A percentile compares a stretch with the other conserved stretches of the same genome.
Conservation (phyloP, 768 basidiomycete species). For the Lentinus brumalis region DNA sequence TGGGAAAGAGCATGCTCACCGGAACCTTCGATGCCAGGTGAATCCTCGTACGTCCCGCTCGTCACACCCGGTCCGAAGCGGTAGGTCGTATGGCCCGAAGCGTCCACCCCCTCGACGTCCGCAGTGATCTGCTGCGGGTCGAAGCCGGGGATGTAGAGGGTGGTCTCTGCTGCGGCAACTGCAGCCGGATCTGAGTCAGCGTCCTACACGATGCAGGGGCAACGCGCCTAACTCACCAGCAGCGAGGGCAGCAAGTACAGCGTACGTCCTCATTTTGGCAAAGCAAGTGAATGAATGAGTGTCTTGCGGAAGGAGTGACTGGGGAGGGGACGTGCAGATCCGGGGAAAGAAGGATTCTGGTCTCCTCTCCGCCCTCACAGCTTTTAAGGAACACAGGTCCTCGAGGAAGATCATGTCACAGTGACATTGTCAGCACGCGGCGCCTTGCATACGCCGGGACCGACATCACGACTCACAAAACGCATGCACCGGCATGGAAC, state of each 20-base stretch:
- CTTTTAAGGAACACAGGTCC: too few relatives aligned
- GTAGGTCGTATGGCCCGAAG: slow-evolving; percentile 46
- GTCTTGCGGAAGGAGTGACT: background rate
- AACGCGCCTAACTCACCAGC: background rate
- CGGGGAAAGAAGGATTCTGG: background rate
- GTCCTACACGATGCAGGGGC: background rate
- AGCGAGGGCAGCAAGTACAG: background rate
- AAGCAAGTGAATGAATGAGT: background rate
- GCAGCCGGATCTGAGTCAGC: background rate
- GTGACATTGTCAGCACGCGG: too few relatives aligned
- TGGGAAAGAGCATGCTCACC: slow-evolving; percentile 29
- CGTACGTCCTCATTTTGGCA: background rate
- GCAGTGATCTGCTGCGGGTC: slow-evolving; percentile 47
- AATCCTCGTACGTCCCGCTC: slow-evolving; percentile 35
- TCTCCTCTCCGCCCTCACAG: too few relatives aligned
- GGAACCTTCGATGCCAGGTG: slow-evolving; percentile 39
- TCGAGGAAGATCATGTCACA: too few relatives aligned
- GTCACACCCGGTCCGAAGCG: slow-evolving; percentile 37
- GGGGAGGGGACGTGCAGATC: background rate
- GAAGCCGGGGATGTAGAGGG: slow-evolving; percentile 49
- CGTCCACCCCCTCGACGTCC: slow-evolving; percentile 43
- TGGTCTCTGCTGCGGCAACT: slow-evolving; percentile 36
- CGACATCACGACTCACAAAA: too few relatives aligned
- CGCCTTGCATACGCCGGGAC: too few relatives aligned
- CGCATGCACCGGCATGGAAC: too few relatives aligned